phyloP scores from a whole-genome alignment of 371 early-diverging fungal species.

The Mucor indicus region DNA sequence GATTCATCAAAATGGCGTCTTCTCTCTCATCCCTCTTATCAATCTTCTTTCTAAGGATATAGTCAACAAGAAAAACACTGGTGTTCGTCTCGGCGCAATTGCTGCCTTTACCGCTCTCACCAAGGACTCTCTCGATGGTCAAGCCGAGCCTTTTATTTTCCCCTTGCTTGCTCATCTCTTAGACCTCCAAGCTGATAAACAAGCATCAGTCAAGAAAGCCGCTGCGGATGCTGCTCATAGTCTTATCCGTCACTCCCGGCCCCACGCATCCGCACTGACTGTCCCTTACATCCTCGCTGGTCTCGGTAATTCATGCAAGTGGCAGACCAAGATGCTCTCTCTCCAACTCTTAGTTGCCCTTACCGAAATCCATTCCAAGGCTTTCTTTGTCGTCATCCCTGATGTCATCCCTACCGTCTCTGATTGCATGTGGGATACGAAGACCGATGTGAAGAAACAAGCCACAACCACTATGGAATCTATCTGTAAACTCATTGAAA shows the following conservation, averaged over 20 bases:
- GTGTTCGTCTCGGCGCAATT: conserved; percentile 64
- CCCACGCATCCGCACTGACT: conserved; percentile 52
- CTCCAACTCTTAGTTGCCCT: conserved; percentile 53
- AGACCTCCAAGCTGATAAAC: conserved; percentile 69
- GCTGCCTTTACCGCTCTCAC: conserved; percentile 59
- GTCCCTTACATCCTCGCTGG: conserved; percentile 60
- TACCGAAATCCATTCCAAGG: conserved; percentile 52
- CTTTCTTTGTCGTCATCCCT: conserved; percentile 59
- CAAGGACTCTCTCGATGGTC: conserved; percentile 41
- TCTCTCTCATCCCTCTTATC: conserved; percentile 56
- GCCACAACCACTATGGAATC: conserved; percentile 51
- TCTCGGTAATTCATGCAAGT: conserved; percentile 66
- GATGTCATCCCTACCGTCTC: conserved; percentile 71
- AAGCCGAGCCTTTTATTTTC: conserved; percentile 61
- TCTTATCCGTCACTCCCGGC: conserved; percentile 46
- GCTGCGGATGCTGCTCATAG: conserved; percentile 56
- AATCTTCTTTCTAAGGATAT: conserved; percentile 53
- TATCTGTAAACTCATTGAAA: conserved; percentile 53
- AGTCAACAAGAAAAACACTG: conserved; percentile 61
- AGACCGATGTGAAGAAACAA: conserved; percentile 56
- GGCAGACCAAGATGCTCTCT: conserved; percentile 73
- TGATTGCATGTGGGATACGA: conserved; percentile 74
- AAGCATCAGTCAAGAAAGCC: conserved; percentile 55
- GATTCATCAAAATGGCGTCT: conserved; percentile 50
- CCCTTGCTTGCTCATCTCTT: conserved; percentile 52